A percentile compares a stretch with the other conserved stretches of the same genome.
phyloP scores from a whole-genome alignment of 148 eudicot genomes.

The Vaccinium macrocarpon region DNA sequence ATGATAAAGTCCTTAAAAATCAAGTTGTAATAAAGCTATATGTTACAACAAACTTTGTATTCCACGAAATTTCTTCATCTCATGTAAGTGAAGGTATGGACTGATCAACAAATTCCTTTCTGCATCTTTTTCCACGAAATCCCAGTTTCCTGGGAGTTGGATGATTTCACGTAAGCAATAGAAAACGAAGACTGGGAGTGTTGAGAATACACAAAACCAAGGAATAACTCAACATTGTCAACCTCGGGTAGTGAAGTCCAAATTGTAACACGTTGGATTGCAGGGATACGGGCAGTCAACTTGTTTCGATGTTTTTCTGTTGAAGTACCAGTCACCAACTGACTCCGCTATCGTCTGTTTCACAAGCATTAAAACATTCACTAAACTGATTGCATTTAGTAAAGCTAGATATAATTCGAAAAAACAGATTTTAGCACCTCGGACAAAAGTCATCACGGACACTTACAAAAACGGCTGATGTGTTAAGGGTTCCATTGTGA shows the following conservation, averaged over 20 bases:
- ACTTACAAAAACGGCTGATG: neutral
- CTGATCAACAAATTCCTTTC: neutral
- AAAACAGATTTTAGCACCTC: neutral
- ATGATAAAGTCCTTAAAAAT: neutral
- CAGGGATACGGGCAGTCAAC: conserved; percentile 85
- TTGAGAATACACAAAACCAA: conserved; percentile 6
- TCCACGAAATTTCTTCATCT: neutral
- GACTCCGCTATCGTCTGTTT: conserved; percentile 77
- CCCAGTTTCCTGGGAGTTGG: neutral
- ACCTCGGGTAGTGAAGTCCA: conserved; percentile 35
- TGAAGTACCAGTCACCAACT: conserved; percentile 89
- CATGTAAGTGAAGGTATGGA: neutral
- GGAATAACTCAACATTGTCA: conserved; percentile 12
- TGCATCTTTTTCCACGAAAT: neutral
- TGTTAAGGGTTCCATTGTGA: too few relatives aligned
- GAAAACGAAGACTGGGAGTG: neutral
- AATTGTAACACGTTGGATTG: conserved; percentile 75
- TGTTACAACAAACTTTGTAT: neutral
- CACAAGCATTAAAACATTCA: conserved; percentile 17
- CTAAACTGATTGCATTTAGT: neutral
- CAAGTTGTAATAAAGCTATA: neutral
- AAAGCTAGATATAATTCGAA: neutral
- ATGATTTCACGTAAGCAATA: neutral
- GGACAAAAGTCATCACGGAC: neutral
- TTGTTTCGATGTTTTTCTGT: conserved; percentile 42